These are phyloP conservation scores for Penicillium fimorum DNA, from an alignment of 495 filamentous ascomycete species.

Conservation along the genomic window DNA sequence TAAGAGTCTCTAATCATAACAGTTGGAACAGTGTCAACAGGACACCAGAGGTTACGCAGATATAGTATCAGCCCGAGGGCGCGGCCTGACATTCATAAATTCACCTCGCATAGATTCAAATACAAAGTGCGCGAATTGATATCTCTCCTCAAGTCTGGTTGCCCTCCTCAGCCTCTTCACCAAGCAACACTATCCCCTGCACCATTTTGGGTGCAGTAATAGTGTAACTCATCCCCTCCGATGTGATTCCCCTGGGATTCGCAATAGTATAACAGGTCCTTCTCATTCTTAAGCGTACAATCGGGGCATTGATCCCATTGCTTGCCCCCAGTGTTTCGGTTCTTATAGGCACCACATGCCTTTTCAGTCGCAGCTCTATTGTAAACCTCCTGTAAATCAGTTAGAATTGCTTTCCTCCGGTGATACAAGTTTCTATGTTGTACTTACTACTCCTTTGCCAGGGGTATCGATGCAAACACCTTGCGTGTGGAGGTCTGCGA, in stretches of 20 bases:
- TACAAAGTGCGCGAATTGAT: neutral
- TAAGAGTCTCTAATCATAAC: neutral
- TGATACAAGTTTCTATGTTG: neutral
- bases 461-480: neutral
- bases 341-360: neutral
- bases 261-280: neutral
- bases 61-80: neutral
- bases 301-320: neutral
- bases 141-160: neutral
- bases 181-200: neutral
- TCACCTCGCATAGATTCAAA: neutral
- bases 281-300: neutral
- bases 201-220: neutral
- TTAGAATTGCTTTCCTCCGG: neutral
- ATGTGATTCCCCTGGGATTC: neutral
- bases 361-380: neutral
- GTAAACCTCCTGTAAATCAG: neutral
- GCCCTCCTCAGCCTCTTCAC: neutral
- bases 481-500: neutral
- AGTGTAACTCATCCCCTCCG: neutral
- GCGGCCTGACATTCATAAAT: neutral
- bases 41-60: neutral
- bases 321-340: neutral
- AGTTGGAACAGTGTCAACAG: neutral
- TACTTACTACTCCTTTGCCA: neutral